Base-by-base conservation (phyloP, 805 yeast genomes). In the Lipomyces yamadae region DNA sequence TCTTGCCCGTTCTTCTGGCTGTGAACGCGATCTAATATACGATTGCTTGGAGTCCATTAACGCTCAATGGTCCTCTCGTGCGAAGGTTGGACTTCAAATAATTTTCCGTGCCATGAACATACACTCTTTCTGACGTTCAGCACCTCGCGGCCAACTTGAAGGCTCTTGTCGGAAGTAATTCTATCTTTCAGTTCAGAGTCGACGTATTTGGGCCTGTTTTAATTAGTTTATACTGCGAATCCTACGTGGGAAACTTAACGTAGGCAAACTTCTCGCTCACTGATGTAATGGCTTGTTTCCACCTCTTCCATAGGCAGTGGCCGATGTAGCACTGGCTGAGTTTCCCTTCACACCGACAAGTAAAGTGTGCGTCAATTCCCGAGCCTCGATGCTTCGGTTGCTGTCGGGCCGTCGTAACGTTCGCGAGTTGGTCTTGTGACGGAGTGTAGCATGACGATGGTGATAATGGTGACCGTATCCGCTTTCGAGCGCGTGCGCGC, bases 161-260 rank as follows among this genome's bases (percentile, higher is more conserved):
- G 5, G 24, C 18, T 4, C 10, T 32, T 13, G 13, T 29, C 55
- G 6, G 37, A 29, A 4, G 34, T 15, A 56, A 32, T 56, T 56
- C 59, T 29, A n/a, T 24, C 18, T n/a, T 56, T 56, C 59, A 56
- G 4, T 48, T 56, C 59, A 29, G 59, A n/a, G 5, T 56, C 59
- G 34, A 56, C 32, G 32, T 29, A 56, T 33, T 56, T 56, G 37
- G 30, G 18, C 13, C 59, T 30, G 15, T 32, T n/a, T 7, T 3
- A 29, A 18, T 11, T 52, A 15, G 15, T 52, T 29, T 29, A 24
- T 29, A 24, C 24, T 2, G 13, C 13, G 24, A 52, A 5, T 8
- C 30, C 1, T 11, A 52, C 6, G 10, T n/a, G 13, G 7, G 7
- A 6, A 10, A 33, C 29, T 24, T 52, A 6, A 11, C 34, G 55